Evolutionary conservation across 139 green algal genomes (phyloP).

Genomic region (Tetratostichococcus sp.): DNA sequence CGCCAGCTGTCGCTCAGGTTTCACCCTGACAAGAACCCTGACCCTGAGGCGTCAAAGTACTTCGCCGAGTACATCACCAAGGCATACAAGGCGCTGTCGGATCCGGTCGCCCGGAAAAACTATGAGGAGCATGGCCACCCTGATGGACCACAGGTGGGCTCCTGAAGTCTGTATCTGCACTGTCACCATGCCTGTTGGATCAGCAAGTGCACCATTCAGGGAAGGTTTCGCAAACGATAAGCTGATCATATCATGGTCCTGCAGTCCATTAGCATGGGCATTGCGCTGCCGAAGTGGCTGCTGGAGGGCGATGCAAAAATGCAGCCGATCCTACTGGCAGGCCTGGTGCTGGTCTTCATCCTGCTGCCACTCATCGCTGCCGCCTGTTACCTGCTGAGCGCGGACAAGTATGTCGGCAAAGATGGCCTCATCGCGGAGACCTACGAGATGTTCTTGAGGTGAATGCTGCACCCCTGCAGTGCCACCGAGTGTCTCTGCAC

Average conservation of each 20-base stretch:
- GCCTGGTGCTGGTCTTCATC: slow-evolving; percentile 71
- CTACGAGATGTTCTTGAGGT: slow-evolving; percentile 47
- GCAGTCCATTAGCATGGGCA: slow-evolving; percentile 59
- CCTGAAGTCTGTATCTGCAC: too few relatives aligned
- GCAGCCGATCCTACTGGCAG: slow-evolving; percentile 68
- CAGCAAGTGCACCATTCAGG: too few relatives aligned
- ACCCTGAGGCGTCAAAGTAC: slow-evolving; percentile 71
- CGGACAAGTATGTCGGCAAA: slow-evolving; percentile 60
- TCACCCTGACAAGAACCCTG: slow-evolving; percentile 93
- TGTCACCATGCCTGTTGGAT: too few relatives aligned
- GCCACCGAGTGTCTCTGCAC: too few relatives aligned
- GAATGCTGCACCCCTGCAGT: not conserved
- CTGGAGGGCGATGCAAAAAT: slow-evolving; percentile 75
- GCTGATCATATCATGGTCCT: too few relatives aligned
- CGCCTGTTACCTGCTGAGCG: slow-evolving; percentile 68
- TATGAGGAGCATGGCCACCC: slow-evolving; percentile 88
- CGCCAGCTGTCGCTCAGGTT: slow-evolving; percentile 67
- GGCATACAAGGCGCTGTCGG: slow-evolving; percentile 67
- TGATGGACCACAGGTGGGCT: slow-evolving; percentile 66
- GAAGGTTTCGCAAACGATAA: too few relatives aligned
- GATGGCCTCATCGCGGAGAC: slow-evolving; percentile 76
- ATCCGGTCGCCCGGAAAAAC: slow-evolving; percentile 75
- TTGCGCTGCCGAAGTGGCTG: slow-evolving; percentile 84
- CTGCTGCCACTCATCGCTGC: slow-evolving; percentile 69
- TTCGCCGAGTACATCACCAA: slow-evolving; percentile 85